Conservation (phyloP, 139 green algal genomes). For the Protoeuglena noctilucae region DNA sequence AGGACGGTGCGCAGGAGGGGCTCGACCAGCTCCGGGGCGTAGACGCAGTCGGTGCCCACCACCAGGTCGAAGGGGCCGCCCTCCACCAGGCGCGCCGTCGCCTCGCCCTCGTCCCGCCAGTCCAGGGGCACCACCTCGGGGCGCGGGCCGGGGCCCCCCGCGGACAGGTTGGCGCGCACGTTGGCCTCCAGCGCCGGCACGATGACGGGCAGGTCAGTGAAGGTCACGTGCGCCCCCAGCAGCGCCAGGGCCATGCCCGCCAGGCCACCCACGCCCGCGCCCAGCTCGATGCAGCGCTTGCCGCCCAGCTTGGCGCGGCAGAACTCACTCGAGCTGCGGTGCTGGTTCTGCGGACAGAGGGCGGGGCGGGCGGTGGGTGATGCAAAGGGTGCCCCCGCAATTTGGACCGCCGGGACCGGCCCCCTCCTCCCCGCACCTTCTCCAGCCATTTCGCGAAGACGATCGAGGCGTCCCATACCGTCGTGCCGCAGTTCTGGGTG, state of each 20-base stretch:
- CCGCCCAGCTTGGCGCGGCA: constrained; percentile 29
- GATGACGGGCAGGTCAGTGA: constrained; percentile 55
- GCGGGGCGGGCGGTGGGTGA: too few species aligned
- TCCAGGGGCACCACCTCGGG: constrained; percentile 47
- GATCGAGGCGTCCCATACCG: constrained; percentile 81
- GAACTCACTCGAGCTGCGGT: constrained; percentile 56
- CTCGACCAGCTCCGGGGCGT: constrained; percentile 52
- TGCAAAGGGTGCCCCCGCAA: too few species aligned
- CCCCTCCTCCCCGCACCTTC: too few species aligned
- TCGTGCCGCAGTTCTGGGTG: constrained; percentile 66
- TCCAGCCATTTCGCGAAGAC: constrained; percentile 82
- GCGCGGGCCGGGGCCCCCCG: background rate
- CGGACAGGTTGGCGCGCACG: constrained; percentile 53
- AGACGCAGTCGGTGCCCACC: constrained; percentile 77
- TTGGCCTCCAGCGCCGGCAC: constrained; percentile 61
- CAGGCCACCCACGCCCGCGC: constrained; percentile 70
- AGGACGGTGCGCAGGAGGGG: constrained; percentile 41
- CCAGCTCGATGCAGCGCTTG: constrained; percentile 66
- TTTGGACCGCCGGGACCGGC: too few species aligned
- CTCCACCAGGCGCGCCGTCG: too few species aligned
- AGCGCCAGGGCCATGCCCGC: constrained; percentile 30
- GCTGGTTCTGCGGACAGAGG: too few species aligned
- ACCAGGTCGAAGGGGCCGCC: too few species aligned
- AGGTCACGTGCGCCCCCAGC: constrained; percentile 36
- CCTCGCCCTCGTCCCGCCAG: too few species aligned